Base-by-base conservation (phyloP, 306 rosid genomes). In the Sophora flavescens region DNA sequence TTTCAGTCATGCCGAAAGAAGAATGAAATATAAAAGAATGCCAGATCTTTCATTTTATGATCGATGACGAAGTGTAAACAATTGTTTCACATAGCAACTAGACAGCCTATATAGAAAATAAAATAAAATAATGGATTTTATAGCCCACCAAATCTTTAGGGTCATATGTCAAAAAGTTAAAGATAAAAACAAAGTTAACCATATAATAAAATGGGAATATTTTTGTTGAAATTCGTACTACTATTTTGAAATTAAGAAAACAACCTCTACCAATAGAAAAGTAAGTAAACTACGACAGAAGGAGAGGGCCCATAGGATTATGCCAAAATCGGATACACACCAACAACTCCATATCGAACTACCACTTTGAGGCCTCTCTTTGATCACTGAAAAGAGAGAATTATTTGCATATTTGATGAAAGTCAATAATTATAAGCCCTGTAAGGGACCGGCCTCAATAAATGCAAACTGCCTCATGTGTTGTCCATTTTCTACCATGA, bases 371-470 rank as follows among this genome's bases (percentile, higher is more conserved):
- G 84, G 41, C 33, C 26, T 64, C 82, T 58, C 63, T 78, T 63
- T 18, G 62, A 74, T 63, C 38, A 60, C 80, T 51, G 44, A 58
- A 54, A 69, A 18, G 45, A 62, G 44, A 65, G 42, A 85, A 57
- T 70, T 59, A 81, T 78, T 69, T 65, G 56, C 84, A 70, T 41
- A 66, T 39, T 74, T 63, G 64, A 69, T 81, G 74, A 85, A 82
- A 82, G 80, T 63, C 69, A 81, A 81, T 62, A 41, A 61, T 61
- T 48, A 73, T 33, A 65, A 75, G 45, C 50, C 18, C 48, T 32
- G 14, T 26, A 58, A 78, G 86, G 88, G 86, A 39, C 88, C 86
- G 32, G 10, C 74, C 69, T 65, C 58, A 82, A 78, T 85, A 70
- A 85, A 85, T 82, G 84, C 68, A 85, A 78, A 69, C 44, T 61